Conservation (phyloP, 1,284 basidiomycete species). For the Ustilago crameri region DNA sequence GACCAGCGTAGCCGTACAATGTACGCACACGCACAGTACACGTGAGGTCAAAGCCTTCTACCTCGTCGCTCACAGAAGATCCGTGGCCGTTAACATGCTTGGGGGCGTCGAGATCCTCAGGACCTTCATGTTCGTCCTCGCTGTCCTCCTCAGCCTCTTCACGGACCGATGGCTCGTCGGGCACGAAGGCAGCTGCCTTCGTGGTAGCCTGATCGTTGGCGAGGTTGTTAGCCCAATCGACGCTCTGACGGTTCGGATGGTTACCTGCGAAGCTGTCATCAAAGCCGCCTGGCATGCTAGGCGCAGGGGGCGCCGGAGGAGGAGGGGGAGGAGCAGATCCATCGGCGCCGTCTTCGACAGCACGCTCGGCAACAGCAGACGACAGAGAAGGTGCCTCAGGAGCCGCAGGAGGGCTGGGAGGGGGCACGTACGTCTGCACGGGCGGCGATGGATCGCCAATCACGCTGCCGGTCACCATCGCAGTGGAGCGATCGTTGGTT, state of each 20-base stretch:
- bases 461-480: conserved; percentile 78
- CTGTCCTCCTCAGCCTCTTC: conserved; percentile 74
- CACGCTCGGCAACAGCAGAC: conserved; percentile 35
- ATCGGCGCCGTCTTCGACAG: conserved; percentile 8
- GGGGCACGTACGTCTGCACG: conserved; percentile 69
- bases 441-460: conserved; percentile 80
- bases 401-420: conserved; percentile 51
- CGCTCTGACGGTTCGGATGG: conserved; percentile 78
- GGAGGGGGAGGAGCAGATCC: conserved; percentile 66
- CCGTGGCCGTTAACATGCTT: conserved; percentile 24
- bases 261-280: conserved; percentile 62
- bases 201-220: conserved; percentile 76
- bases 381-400: conserved; percentile 44
- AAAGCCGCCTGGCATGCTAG: conserved; percentile 46
- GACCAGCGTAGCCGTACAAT: conserved; percentile 77
- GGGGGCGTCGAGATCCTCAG: conserved; percentile 35
- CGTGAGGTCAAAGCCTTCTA: conserved; percentile 81
- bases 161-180: conserved; percentile 73
- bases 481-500: conserved; percentile 84
- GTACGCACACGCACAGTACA: conserved; percentile 75
- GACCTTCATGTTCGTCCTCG: conserved; percentile 55
- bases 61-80: conserved; percentile 27
- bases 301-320: conserved; percentile 42
- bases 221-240: conserved; percentile 91
- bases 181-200: conserved; percentile 65